Evolutionary conservation across 2,329 filamentous ascomycete species (phyloP).

Genomic region (Sclerotinia subarctica): DNA sequence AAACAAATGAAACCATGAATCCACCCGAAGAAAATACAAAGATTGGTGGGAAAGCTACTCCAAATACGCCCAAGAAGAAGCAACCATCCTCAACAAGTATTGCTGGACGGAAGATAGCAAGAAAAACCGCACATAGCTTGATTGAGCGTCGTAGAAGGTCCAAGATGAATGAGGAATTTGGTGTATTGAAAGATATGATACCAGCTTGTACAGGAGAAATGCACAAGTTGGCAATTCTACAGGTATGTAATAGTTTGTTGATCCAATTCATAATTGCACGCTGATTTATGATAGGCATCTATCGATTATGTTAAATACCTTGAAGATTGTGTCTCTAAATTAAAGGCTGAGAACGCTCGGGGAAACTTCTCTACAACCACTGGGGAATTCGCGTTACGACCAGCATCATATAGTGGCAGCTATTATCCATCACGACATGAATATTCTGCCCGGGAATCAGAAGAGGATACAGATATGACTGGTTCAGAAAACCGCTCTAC

Average conservation of each 20-base stretch:
- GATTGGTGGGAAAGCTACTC: conserved; percentile 25
- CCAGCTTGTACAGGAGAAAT: conserved; percentile 95
- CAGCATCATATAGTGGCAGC: conserved; percentile 27
- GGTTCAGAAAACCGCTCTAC: conserved; percentile 51
- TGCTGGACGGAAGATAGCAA: conserved; percentile 88
- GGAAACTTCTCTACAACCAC: conserved; percentile 28
- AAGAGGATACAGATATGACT: conserved; percentile 60
- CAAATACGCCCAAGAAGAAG: conserved; percentile 62
- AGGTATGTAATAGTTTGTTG: conserved; percentile 55
- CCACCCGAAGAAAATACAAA: conserved; percentile 24
- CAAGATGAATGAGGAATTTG: conserved; percentile 99
- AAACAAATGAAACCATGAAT: conserved; percentile 40
- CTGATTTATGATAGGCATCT: conserved; percentile 62
- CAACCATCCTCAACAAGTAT: conserved; percentile 72
- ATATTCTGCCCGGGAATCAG: conserved; percentile 41
- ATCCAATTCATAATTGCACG: conserved; percentile 1
- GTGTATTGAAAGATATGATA: conserved; percentile 89
- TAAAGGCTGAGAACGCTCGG: conserved; percentile 56
- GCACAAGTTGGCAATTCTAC: conserved; percentile 94
- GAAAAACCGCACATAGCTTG: conserved; percentile 93
- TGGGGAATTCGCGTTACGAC: conserved; percentile 29
- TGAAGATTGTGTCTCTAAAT: conserved; percentile 77
- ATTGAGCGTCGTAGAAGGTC: conserved; percentile 87
- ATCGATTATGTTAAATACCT: conserved; percentile 96
- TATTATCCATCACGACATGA: conserved; percentile 39